Percentiles rank a stretch among this genome's conserved stretches.
phyloP scores from a whole-genome alignment of 2,329 filamentous ascomycete genomes.

The Paraconiothyrium brasiliense region DNA sequence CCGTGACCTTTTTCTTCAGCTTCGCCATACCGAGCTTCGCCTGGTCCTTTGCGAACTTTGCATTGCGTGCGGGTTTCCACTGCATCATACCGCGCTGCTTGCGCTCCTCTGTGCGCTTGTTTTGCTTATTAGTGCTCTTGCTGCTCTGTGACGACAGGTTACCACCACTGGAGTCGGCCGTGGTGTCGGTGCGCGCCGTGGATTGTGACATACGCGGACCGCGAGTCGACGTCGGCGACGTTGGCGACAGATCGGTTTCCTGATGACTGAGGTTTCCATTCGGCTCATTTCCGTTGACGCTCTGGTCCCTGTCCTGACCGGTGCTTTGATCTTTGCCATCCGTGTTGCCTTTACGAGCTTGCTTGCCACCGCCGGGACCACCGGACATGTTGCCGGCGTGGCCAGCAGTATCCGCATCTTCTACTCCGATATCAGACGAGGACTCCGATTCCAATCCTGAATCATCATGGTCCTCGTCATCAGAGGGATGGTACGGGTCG shows the following conservation, averaged over 20 bases:
- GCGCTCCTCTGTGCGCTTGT: slow-evolving; percentile 76
- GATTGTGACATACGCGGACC: slow-evolving; percentile 36
- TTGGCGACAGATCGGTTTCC: slow-evolving; percentile 42
- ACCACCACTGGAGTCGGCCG: slow-evolving; percentile 14
- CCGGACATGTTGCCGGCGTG: slow-evolving; percentile 35
- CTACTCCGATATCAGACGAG: slow-evolving; percentile 65
- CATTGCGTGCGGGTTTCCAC: slow-evolving; percentile 89
- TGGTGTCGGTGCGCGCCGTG: slow-evolving; percentile 38
- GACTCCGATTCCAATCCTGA: slow-evolving; percentile 54
- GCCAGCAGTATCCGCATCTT: slow-evolving; percentile 59
- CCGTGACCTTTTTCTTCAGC: slow-evolving; percentile 77
- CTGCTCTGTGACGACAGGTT: slow-evolving; percentile 31
- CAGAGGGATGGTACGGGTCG: slow-evolving; percentile 59
- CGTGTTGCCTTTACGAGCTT: slow-evolving; percentile 20
- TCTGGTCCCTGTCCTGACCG: neutral
- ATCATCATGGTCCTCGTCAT: slow-evolving; percentile 53
- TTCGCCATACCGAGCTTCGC: slow-evolving; percentile 79
- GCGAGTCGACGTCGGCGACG: slow-evolving; percentile 1
- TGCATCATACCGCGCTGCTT: slow-evolving; percentile 94
- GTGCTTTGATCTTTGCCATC: slow-evolving; percentile 10
- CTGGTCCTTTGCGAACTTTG: slow-evolving; percentile 88
- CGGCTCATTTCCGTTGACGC: slow-evolving; percentile 1
- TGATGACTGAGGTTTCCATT: slow-evolving; percentile 30
- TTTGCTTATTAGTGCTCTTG: slow-evolving; percentile 72
- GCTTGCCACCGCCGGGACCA: slow-evolving; percentile 24